A percentile compares a stretch with the other conserved stretches of the same genome.
Evolutionary conservation across 805 yeast species (phyloP).

Genomic region (Saccharomycopsis synnaedendra): DNA sequence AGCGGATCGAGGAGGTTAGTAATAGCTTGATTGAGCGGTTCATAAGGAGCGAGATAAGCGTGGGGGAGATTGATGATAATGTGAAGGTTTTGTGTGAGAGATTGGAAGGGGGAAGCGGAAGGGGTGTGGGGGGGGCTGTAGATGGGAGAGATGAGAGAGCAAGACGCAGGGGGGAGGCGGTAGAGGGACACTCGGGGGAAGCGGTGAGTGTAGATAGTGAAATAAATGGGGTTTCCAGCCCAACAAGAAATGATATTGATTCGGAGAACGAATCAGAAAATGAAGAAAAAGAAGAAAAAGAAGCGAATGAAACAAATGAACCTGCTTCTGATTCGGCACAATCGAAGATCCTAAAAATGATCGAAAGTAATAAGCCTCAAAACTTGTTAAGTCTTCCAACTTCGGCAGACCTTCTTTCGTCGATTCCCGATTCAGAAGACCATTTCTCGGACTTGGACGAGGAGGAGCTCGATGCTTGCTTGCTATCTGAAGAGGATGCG

Average conservation of each 20-base stretch:
- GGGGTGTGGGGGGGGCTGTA: background rate
- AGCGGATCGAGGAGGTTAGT: background rate
- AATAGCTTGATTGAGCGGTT: slow-evolving; percentile 6
- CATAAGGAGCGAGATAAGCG: slow-evolving; percentile 7
- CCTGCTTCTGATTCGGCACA: background rate
- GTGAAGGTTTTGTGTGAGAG: slow-evolving; percentile 1
- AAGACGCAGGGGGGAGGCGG: background rate
- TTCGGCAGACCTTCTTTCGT: slow-evolving; percentile 39
- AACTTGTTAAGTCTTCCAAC: slow-evolving; percentile 47
- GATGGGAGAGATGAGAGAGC: background rate
- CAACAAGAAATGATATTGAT: slow-evolving; percentile 1
- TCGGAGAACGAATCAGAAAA: slow-evolving; percentile 16
- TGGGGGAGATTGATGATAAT: slow-evolving; percentile 9
- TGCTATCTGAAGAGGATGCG: slow-evolving; percentile 61
- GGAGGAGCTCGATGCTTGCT: slow-evolving; percentile 53
- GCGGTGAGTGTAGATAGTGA: too few species aligned
- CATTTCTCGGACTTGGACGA: slow-evolving; percentile 72
- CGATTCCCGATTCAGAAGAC: slow-evolving; percentile 48
- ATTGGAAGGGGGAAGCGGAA: slow-evolving; percentile 14
- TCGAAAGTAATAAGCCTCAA: slow-evolving; percentile 38
- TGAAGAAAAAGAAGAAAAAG: slow-evolving; percentile 14
- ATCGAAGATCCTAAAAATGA: slow-evolving; percentile 16
- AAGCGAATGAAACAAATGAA: slow-evolving; percentile 3
- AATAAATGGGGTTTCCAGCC: too few species aligned
- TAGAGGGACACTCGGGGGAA: background rate